Percentiles rank a stretch among this genome's conserved stretches.
phyloP scores from a whole-genome alignment of 371 early-diverging fungal species.

The Saksenaea oblongispora region DNA sequence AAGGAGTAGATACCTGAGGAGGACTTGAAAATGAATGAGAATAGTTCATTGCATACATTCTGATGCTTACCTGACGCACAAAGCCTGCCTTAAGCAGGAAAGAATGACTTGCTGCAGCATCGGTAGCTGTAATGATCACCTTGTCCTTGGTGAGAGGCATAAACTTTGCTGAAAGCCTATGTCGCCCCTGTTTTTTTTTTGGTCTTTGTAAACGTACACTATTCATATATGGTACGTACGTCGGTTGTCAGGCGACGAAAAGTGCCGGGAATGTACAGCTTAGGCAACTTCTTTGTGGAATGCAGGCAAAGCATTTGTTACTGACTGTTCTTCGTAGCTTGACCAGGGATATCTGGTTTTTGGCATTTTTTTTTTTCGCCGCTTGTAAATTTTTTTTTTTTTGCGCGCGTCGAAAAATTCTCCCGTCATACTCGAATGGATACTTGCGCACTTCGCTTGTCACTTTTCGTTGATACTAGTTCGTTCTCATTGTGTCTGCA shows the following conservation, averaged over 20 bases:
- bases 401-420: no score
- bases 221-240: background rate
- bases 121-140: slow-evolving; percentile 6
- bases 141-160: slow-evolving; percentile 32
- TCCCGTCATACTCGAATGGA: no score
- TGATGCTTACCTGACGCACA: slow-evolving; percentile 50
- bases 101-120: slow-evolving; percentile 29
- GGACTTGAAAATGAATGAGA: slow-evolving; percentile 41
- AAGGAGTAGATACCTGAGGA: slow-evolving; percentile 82
- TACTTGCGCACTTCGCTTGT: no score
- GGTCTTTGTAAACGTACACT: background rate
- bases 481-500: no score
- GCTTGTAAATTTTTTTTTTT: slow-evolving; percentile 1
- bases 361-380: background rate
- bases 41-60: background rate
- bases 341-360: no score
- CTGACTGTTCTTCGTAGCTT: no score
- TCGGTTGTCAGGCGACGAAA: background rate
- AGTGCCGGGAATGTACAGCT: background rate
- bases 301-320: no score
- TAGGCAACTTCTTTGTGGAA: background rate
- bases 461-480: no score
- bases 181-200: slow-evolving; percentile 37
- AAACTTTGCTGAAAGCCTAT: slow-evolving; percentile 45
- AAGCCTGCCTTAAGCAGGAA: slow-evolving; percentile 55